Base-by-base conservation (phyloP, 1,284 basidiomycete species). In the Apiotrichum gracile region DNA sequence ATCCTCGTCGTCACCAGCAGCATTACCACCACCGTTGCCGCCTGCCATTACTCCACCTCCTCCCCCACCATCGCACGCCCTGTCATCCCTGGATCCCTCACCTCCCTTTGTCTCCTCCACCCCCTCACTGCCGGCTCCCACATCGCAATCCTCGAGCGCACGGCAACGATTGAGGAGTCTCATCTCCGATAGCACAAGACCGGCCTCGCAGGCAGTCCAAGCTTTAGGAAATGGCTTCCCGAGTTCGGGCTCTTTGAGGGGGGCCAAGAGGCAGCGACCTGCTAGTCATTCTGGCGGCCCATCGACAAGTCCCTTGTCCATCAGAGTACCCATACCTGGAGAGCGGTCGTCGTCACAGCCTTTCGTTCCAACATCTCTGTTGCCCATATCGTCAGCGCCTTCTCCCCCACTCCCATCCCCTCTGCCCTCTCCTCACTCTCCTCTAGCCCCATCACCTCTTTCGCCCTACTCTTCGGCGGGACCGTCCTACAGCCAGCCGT, bases 151-250 rank as follows among this genome's bases (percentile, higher is more conserved):
- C 5, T 5, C 8, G 16, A 17, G 35, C 22, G n/a, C 46, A 16
- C 47, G 47, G 14, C 10, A 27, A 7, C 29, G 37, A 38, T 13
- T 49, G 14, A 49, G 19, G 22, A 40, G 26, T 12, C 41, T 51
- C 7, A 25, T 43, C 12, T 26, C 41, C 4, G 49, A 51, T 9
- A 35, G 34, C 16, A 21, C 47, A n/a, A 26, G 47, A 6, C 47
- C 47, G 4, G 47, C 47, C 5, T 31, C 47, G 12, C 26, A 49
- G 19, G 38, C 47, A 17, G 38, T 46, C 13, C 43, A 43, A 5
- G 38, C 47, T 8, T 22, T 49, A 4, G 52, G 52, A 7, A 49
- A 54, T 50, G 47, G 47, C 6, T 34, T 54, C 29, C 52, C 52
- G 5, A 38, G 26, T 16, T 10, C 34, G 2, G 38, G 25, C 34